phyloP scores from a whole-genome alignment of 2,329 filamentous ascomycete genomes.

The Exophiala alcalophila region DNA sequence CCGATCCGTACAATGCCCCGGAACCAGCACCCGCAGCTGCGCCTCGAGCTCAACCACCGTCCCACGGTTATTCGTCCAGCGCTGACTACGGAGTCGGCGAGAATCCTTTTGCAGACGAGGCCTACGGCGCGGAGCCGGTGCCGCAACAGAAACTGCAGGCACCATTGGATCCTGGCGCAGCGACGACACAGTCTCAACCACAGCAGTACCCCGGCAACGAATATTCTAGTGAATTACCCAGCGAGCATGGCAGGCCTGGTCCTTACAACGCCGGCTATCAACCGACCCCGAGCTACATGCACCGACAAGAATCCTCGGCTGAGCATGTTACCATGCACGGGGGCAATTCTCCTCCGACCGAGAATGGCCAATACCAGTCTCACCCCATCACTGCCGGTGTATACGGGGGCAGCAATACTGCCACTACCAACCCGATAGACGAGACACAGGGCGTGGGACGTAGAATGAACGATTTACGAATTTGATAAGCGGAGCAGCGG shows the following conservation, averaged over 20 bases:
- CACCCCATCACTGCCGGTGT: constrained; percentile 2
- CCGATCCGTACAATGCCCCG: constrained; percentile 13
- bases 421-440: constrained; percentile 18
- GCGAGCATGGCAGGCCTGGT: constrained; percentile 14
- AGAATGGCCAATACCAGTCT: too few relatives aligned
- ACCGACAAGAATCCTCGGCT: constrained; percentile 25
- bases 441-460: constrained; percentile 16
- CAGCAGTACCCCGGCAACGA: constrained; percentile 14
- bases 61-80: constrained; percentile 17
- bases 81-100: constrained; percentile 25
- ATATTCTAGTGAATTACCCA: constrained; percentile 11
- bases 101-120: constrained; percentile 30
- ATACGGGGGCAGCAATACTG: constrained; percentile 6
- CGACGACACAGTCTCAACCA: constrained; percentile 17
- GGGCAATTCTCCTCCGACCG: constrained; percentile 8
- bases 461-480: constrained; percentile 24
- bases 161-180: constrained; percentile 20
- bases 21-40: constrained; percentile 21
- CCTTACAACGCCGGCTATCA: constrained; percentile 26
- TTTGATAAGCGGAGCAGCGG: constrained; percentile 4
- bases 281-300: constrained; percentile 25
- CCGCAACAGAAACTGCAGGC: constrained; percentile 12
- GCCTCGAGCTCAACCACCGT: constrained; percentile 15
- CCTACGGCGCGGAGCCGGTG: constrained; percentile 13
- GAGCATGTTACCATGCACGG: constrained; percentile 26